Conservation (phyloP, 371 early-diverging fungal genomes). For the Apophysomyces variabilis region DNA sequence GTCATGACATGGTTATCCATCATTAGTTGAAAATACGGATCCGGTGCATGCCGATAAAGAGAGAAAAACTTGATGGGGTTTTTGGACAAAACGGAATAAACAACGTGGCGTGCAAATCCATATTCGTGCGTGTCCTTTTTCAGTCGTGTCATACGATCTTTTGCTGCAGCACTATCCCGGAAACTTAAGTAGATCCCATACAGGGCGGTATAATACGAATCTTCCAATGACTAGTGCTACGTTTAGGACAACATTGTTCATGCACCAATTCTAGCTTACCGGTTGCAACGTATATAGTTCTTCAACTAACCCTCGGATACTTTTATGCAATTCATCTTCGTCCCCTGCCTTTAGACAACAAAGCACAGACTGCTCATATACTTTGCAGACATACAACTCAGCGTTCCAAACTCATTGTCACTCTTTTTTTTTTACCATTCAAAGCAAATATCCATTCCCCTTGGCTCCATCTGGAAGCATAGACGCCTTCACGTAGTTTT, state of each 20-base stretch:
- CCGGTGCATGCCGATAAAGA: background rate
- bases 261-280: background rate
- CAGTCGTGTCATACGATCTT: slow-evolving; percentile 2
- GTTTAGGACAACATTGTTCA: background rate
- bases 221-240: background rate
- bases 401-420: background rate
- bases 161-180: background rate
- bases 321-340: background rate
- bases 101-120: background rate
- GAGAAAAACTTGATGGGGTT: slow-evolving; percentile 6
- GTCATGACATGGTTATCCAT: background rate
- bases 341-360: background rate
- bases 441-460: slow-evolving; percentile 1
- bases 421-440: slow-evolving; percentile 1
- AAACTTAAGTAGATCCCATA: background rate
- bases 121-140: slow-evolving; percentile 10
- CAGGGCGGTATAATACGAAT: background rate
- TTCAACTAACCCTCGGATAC: background rate
- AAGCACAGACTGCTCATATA: background rate
- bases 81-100: slow-evolving; percentile 2
- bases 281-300: background rate
- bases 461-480: slow-evolving; percentile 7
- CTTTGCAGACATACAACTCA: background rate
- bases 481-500: slow-evolving; percentile 12
- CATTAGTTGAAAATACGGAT: background rate